Percentiles rank a stretch among this genome's conserved stretches.
Evolutionary conservation across 306 rosid species (phyloP).

Genomic region (Acacia melanoxylon): DNA sequence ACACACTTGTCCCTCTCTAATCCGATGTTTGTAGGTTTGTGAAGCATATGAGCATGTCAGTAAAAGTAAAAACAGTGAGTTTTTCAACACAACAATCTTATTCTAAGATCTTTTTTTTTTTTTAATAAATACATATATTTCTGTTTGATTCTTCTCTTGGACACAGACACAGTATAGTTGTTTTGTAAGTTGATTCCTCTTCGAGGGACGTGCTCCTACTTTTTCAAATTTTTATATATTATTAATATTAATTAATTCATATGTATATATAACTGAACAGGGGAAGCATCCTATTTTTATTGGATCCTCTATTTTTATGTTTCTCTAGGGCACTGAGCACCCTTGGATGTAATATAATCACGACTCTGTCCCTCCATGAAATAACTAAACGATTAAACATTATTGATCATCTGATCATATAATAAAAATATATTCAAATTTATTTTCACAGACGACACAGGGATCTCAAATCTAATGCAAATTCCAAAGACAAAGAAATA

Average conservation of each 20-base stretch:
- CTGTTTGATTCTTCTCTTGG: constrained; percentile 41
- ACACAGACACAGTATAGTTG: not conserved
- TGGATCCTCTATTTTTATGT: not conserved
- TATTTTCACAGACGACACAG: constrained; percentile 26
- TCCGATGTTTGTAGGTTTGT: constrained; percentile 42
- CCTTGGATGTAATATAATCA: constrained; percentile 7
- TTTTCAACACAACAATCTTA: constrained; percentile 40
- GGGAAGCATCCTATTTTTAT: not conserved
- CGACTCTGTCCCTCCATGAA: constrained; percentile 21
- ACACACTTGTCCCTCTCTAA: not conserved
- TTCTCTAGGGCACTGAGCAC: not conserved
- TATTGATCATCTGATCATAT: not conserved
- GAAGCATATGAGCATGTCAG: constrained; percentile 69
- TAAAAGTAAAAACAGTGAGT: constrained; percentile 39
- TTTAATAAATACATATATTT: not conserved
- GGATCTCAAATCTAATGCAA: constrained; percentile 31
- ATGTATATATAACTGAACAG: not conserved
- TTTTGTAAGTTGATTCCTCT: constrained; percentile 42
- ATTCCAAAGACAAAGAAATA: constrained; percentile 21
- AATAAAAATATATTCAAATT: not conserved
- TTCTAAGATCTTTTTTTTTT: constrained; percentile 61
- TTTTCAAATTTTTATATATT: not conserved
- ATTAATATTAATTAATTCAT: no score
- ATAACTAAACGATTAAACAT: no score
- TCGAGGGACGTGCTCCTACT: constrained; percentile 37